Base-by-base conservation (phyloP, 1,139 yeast species). In the Pneumocystis jirovecii region DNA sequence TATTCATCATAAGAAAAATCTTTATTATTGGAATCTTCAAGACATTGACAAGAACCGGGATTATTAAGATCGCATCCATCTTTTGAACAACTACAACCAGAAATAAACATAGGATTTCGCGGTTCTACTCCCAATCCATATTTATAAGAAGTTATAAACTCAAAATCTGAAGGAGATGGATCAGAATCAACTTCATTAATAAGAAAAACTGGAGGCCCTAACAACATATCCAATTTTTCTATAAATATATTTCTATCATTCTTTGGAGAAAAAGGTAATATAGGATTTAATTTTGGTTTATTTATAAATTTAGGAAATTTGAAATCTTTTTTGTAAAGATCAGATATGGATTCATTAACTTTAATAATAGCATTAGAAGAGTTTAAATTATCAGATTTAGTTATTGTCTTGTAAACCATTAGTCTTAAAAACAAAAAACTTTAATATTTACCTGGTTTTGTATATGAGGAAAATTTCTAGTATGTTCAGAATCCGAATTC, bases 1-100 rank as follows among this genome's bases (percentile, higher is more conserved):
- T 65, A 37, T 15, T 35, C 45, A 42, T 64, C 62, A 61, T 65
- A 65, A 15, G 67, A 65, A 37, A 65, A 65, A 31, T 21, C 17
- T 45, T 44, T 61, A 25, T 61, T 62, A 15, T 37, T 44, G 25
- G 62, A 31, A 60, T 65, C 67, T 19, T 64, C 67, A 31, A 65
- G 39, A 21, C 67, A 65, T 59, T 64, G 60, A 34, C 67, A 65
- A 25, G 59, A 42, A 19, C 39, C 12, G 10, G 64, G 63, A 15
- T 61, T 29, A 5, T 17, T 34, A n/a, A 45, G 42, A 61, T 61
- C 64, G 39, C 67, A 65, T 10, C 65, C 50, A 19, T 39, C 67
- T 50, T 50, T 50, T n/a, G 37, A 15, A 34, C 63, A 61, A 25
- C 57, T 60, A 39, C 67, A 65, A 7, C 61, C 63, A 31, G 57